phyloP scores from a whole-genome alignment of 495 filamentous ascomycete species.

The Daldinia decipiens region DNA sequence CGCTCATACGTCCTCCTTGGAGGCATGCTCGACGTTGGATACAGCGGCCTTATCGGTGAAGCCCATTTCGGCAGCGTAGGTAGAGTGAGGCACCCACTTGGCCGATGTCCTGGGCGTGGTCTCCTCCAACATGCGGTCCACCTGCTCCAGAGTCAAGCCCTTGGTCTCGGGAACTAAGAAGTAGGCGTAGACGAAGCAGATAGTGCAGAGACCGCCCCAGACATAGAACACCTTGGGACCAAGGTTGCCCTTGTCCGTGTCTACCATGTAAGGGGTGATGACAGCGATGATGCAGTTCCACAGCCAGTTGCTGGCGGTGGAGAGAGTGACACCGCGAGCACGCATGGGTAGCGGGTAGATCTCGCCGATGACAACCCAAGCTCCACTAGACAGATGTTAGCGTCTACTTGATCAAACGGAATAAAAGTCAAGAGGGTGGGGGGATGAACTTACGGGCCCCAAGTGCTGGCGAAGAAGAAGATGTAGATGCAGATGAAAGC shows the following conservation, averaged over 20 bases:
- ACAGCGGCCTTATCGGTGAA: slow-evolving; percentile 32
- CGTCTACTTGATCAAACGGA: slow-evolving; percentile 57
- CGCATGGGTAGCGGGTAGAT: slow-evolving; percentile 88
- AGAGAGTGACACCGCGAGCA: slow-evolving; percentile 80
- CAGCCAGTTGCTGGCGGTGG: slow-evolving; percentile 88
- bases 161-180: slow-evolving; percentile 88
- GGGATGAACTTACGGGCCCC: slow-evolving; percentile 67
- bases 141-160: slow-evolving; percentile 87
- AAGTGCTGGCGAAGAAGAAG: slow-evolving; percentile 82
- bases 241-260: slow-evolving; percentile 69
- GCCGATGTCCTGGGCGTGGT: slow-evolving; percentile 73
- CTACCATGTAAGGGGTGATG: slow-evolving; percentile 85
- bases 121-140: slow-evolving; percentile 91
- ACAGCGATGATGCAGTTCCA: slow-evolving; percentile 71
- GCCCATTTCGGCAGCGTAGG: slow-evolving; percentile 71
- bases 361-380: slow-evolving; percentile 88
- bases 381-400: slow-evolving; percentile 57
- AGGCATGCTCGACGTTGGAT: slow-evolving; percentile 15
- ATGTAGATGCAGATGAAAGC: slow-evolving; percentile 87
- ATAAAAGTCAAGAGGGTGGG: slow-evolving; percentile 6
- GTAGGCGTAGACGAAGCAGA: slow-evolving; percentile 76
- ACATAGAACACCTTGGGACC: slow-evolving; percentile 81
- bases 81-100: slow-evolving; percentile 76
- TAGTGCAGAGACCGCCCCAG: slow-evolving; percentile 76
- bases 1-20: slow-evolving; percentile 35